A percentile compares a stretch with the other conserved stretches of the same genome.
Evolutionary conservation across 1,139 yeast species (phyloP).

Genomic region (Zygosaccharomyces sapae): DNA sequence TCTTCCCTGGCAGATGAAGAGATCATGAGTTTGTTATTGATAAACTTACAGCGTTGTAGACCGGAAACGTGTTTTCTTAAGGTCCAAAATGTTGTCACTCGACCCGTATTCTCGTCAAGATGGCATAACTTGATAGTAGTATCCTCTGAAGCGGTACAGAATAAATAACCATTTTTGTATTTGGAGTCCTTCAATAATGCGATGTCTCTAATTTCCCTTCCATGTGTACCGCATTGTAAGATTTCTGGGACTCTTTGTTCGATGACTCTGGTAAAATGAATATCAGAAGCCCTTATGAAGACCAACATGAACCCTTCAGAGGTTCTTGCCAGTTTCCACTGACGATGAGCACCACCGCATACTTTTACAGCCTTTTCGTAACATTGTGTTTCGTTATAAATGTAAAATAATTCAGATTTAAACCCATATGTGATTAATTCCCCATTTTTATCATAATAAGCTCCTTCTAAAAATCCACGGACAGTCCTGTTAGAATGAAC

Average conservation of each 20-base stretch:
- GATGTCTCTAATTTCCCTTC: slow-evolving; percentile 78
- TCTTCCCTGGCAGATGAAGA: slow-evolving; percentile 91
- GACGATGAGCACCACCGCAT: slow-evolving; percentile 93
- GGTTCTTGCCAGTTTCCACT: slow-evolving; percentile 50
- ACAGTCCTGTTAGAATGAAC: slow-evolving; percentile 61
- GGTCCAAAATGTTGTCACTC: slow-evolving; percentile 50
- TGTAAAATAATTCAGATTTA: slow-evolving; percentile 68
- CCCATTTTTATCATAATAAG: slow-evolving; percentile 41
- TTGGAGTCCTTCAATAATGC: slow-evolving; percentile 41
- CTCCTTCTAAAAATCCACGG: slow-evolving; percentile 79
- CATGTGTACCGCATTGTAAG: slow-evolving; percentile 68
- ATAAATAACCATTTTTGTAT: slow-evolving; percentile 35
- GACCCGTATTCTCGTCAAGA: slow-evolving; percentile 41
- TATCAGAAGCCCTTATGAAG: slow-evolving; percentile 55
- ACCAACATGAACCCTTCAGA: slow-evolving; percentile 37
- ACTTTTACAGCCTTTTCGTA: slow-evolving; percentile 61
- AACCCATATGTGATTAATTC: slow-evolving; percentile 73
- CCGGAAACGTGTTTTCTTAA: slow-evolving; percentile 85
- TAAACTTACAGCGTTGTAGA: slow-evolving; percentile 66
- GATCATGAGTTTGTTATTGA: slow-evolving; percentile 50
- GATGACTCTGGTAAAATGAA: slow-evolving; percentile 37
- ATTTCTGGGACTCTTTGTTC: slow-evolving; percentile 30
- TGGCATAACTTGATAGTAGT: slow-evolving; percentile 62
- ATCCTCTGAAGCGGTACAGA: slow-evolving; percentile 86
- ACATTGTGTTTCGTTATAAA: slow-evolving; percentile 80